Percentiles rank a stretch among this genome's conserved stretches.
Conservation (phyloP, 768 basidiomycete genomes). For the Macrolepiota fuliginosa region DNA sequence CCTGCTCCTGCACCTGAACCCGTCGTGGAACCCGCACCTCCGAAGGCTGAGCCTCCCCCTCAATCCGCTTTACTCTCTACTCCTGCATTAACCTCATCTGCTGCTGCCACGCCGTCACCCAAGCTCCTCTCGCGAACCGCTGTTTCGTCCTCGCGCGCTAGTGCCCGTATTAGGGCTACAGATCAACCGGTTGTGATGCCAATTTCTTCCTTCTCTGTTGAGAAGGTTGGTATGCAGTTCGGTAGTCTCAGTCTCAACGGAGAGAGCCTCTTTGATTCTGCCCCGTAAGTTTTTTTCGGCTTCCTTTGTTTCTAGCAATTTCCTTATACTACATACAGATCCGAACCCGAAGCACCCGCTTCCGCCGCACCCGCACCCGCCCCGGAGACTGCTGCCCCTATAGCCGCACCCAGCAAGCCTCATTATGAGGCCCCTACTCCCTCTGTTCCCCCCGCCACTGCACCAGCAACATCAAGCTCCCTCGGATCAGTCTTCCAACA, state of each 20-base stretch:
- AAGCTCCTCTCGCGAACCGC: conserved; percentile 55
- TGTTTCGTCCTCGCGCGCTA: conserved; percentile 50
- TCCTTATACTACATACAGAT: conserved; percentile 19
- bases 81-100: conserved; percentile 31
- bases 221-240: conserved; percentile 89
- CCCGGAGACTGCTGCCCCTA: conserved; percentile 29
- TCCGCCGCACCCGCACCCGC: conserved; percentile 24
- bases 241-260: conserved; percentile 79
- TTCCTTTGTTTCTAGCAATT: conserved; percentile 1
- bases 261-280: conserved; percentile 54
- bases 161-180: conserved; percentile 65
- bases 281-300: conserved; percentile 40
- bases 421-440: conserved; percentile 33
- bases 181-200: conserved; percentile 86
- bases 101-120: conserved; percentile 42
- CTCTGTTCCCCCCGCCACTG: conserved; percentile 35
- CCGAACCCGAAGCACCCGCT: conserved; percentile 32
- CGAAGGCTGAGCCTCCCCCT: conserved; percentile 34
- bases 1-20: conserved; percentile 31
- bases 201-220: conserved; percentile 60
- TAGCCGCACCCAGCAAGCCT: conserved; percentile 21
- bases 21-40: conserved; percentile 21
- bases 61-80: conserved; percentile 28
- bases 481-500: conserved; percentile 48
- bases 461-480: conserved; percentile 35